Percentiles rank a stretch among this genome's conserved stretches.
Conservation (phyloP, 129 eudicot species). For the Centrapalus pauciflorus region DNA sequence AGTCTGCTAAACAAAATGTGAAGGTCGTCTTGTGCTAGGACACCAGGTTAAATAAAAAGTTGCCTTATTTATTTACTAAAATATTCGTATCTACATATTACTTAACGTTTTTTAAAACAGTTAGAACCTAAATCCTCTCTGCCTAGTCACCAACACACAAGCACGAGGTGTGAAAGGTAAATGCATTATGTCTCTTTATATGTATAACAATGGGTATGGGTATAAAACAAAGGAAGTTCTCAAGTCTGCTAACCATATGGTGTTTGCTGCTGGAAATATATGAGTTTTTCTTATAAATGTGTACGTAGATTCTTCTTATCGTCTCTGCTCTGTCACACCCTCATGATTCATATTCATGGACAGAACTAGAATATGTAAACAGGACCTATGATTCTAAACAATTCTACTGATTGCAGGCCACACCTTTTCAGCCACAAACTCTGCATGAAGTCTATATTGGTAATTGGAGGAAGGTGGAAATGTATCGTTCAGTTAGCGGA, state of each 20-base stretch:
- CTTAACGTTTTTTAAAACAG: neutral
- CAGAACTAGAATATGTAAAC: neutral
- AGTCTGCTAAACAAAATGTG: slow-evolving; percentile 40
- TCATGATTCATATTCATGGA: neutral
- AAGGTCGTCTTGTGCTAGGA: slow-evolving; percentile 84
- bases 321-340: neutral
- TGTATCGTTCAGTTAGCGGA: slow-evolving; percentile 88
- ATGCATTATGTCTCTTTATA: slow-evolving; percentile 3
- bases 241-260: neutral
- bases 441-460: slow-evolving; percentile 70
- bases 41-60: slow-evolving; percentile 59
- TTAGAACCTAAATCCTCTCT: neutral
- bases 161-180: slow-evolving; percentile 3
- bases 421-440: slow-evolving; percentile 88
- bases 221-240: neutral
- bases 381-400: slow-evolving; percentile 3
- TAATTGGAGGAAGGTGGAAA: slow-evolving; percentile 76
- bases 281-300: neutral
- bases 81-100: no score
- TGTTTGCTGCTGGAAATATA: neutral
- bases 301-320: neutral
- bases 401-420: slow-evolving; percentile 58
- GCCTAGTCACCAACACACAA: neutral
- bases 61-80: neutral
- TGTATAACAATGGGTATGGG: neutral